phyloP scores from a whole-genome alignment of 73 alveolate species.

The Paramecium biaurelia region DNA sequence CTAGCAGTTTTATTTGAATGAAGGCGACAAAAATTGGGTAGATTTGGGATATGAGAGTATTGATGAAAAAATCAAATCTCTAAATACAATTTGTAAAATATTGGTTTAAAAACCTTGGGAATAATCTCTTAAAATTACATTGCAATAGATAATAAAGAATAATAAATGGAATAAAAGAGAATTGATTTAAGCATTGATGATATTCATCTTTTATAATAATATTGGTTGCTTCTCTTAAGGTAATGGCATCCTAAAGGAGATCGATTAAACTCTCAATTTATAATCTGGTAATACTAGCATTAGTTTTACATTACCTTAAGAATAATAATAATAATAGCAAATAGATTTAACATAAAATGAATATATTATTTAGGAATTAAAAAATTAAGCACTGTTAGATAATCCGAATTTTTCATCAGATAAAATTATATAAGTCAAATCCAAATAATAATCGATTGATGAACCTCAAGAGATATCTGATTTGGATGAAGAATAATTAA shows the following conservation, averaged over 20 bases:
- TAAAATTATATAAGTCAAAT: neutral
- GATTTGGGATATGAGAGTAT: neutral
- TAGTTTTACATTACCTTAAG: neutral
- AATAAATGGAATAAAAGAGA: neutral
- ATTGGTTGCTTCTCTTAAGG: constrained; percentile 34
- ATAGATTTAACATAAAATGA: constrained; percentile 2
- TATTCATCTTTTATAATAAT: neutral
- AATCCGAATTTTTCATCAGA: neutral
- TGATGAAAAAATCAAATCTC: neutral
- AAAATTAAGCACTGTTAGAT: neutral
- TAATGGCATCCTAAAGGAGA: neutral
- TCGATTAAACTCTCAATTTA: neutral
- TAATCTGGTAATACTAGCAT: constrained; percentile 15
- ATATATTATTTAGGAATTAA: neutral
- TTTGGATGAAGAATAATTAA: neutral
- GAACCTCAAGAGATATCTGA: neutral
- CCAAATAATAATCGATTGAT: neutral
- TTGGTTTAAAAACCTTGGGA: constrained; percentile 13
- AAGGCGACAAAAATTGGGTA: neutral
- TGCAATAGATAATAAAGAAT: neutral
- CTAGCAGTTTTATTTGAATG: neutral
- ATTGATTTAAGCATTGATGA: neutral
- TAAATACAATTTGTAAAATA: neutral
- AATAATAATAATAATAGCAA: neutral
- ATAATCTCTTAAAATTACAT: neutral